These are phyloP conservation scores for Leccinum fallax DNA, from an alignment of 1,284 basidiomycete genomes.

Conservation along the genomic window DNA sequence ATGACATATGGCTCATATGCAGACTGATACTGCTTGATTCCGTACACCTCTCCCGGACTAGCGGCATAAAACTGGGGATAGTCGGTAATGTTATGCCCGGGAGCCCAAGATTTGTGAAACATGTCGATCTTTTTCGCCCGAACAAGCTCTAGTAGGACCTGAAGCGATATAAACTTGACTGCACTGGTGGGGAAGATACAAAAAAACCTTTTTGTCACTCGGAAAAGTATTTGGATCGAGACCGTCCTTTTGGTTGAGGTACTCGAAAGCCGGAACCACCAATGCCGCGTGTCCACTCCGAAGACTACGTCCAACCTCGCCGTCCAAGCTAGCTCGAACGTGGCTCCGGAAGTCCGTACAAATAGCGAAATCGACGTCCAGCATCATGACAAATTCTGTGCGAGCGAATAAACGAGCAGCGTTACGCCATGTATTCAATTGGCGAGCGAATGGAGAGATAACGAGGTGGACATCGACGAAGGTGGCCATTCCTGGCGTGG, in stretches of 20 bases:
- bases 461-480: conserved; percentile 89
- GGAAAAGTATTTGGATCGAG: conserved; percentile 62
- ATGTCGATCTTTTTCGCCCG: conserved; percentile 58
- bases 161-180: conserved; percentile 4
- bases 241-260: conserved; percentile 61
- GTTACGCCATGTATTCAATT: conserved; percentile 88
- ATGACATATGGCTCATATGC: conserved; percentile 86
- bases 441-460: conserved; percentile 76
- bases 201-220: conserved; percentile 56
- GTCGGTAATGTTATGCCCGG: conserved; percentile 80
- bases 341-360: conserved; percentile 76
- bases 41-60: conserved; percentile 68
- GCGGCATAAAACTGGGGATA: conserved; percentile 70
- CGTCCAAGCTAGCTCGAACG: conserved; percentile 37
- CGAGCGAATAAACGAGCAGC: conserved; percentile 78
- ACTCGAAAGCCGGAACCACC: conserved; percentile 83
- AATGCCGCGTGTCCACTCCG: conserved; percentile 62
- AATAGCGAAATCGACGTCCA: conserved; percentile 83
- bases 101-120: conserved; percentile 77
- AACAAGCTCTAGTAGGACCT: conserved; percentile 62
- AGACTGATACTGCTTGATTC: conserved; percentile 72
- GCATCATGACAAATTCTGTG: conserved; percentile 84
- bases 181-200: neutral
- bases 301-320: conserved; percentile 40
- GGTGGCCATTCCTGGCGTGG: conserved; percentile 59